A percentile compares a stretch with the other conserved stretches of the same genome.
phyloP scores from a whole-genome alignment of 1,284 basidiomycete species.

The Flammula alnicola region DNA sequence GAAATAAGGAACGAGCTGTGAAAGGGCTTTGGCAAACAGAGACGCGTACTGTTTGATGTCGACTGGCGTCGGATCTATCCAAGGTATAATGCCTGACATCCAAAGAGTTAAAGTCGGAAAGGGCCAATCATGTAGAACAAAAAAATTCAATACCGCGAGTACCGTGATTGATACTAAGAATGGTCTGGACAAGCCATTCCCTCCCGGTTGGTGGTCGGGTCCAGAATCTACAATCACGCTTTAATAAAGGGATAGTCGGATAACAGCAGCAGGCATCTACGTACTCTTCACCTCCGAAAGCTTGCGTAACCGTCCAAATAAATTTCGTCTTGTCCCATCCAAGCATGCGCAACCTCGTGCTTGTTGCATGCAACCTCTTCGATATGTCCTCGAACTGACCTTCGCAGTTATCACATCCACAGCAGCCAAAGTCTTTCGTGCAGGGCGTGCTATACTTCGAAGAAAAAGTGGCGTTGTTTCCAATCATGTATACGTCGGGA shows the following conservation, averaged over 20 bases:
- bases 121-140: background rate
- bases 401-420: conserved; percentile 56
- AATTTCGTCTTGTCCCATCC: conserved; percentile 60
- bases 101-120: background rate
- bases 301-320: conserved; percentile 71
- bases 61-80: conserved; percentile 58
- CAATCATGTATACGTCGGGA: conserved; percentile 46
- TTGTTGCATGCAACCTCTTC: conserved; percentile 55
- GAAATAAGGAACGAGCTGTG: conserved; percentile 8
- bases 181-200: conserved; percentile 60
- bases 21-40: no score
- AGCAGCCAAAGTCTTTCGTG: conserved; percentile 59
- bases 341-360: conserved; percentile 46
- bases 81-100: conserved; percentile 55
- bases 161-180: conserved; percentile 68
- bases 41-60: no score
- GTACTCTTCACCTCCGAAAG: conserved; percentile 58
- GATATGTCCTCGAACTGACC: conserved; percentile 55
- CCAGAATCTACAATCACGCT: conserved; percentile 54
- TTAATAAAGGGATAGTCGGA: background rate
- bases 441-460: conserved; percentile 48
- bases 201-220: conserved; percentile 54
- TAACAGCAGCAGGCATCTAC: no score
- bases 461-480: conserved; percentile 56
- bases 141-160: conserved; percentile 50